Percentiles rank a stretch among this genome's conserved stretches.
Conservation (phyloP, 164 flowering plant species). For the Hamamelis virginiana region DNA sequence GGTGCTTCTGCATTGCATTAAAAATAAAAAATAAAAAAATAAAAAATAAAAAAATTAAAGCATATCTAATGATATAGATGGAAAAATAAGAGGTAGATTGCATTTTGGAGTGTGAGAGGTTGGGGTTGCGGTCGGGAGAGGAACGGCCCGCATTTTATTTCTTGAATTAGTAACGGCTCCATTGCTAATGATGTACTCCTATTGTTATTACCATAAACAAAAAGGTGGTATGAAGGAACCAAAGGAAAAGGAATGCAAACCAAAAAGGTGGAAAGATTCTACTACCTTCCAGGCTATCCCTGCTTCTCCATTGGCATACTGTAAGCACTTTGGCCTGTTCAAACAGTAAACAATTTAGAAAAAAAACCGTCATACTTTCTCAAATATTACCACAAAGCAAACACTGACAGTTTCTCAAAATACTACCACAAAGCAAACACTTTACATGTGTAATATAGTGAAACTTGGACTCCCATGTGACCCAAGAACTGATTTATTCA, state of each 20-base stretch:
- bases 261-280: background rate
- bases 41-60: conserved; percentile 2
- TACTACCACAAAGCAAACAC: no score
- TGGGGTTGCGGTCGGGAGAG: no score
- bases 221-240: background rate
- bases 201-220: background rate
- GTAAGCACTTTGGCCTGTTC: conserved; percentile 69
- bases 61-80: background rate
- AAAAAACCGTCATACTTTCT: background rate
- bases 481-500: background rate
- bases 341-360: conserved; percentile 15
- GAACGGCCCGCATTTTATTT: no score
- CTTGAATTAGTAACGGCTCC: no score
- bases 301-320: conserved; percentile 57
- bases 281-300: conserved; percentile 56
- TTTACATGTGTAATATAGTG: background rate
- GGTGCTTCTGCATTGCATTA: conserved; percentile 36
- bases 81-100: no score
- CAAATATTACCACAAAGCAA: background rate
- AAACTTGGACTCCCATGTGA: no score
- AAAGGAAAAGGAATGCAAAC: background rate
- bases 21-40: background rate
- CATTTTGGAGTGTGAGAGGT: no score
- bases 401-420: background rate
- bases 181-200: no score